Base-by-base conservation (phyloP, 2,329 filamentous ascomycete genomes). In the Blastomyces parvus region DNA sequence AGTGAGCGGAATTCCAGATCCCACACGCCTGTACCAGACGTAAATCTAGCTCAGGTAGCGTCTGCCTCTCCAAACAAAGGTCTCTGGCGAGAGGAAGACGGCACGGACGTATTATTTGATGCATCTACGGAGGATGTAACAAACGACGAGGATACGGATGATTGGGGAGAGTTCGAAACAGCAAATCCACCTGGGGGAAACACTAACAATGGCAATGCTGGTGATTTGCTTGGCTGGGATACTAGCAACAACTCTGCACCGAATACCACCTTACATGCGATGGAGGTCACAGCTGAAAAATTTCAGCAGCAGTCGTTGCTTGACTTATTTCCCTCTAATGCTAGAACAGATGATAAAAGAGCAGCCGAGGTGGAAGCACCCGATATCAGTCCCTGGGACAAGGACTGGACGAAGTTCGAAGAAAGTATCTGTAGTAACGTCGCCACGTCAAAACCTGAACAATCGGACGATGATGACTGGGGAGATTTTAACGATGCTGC, bases 21-120 rank as follows among this genome's bases (percentile, higher is more conserved):
- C 17, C 36, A 46, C 11, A 36, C 22, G n/a, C 46, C n/a, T 19
- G 19, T 19, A 4, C n/a, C 60, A 25, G 19, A 46, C 13, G 7
- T 22, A 62, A 44, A 44, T 3, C 17, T 19, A 62, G n/a, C 38
- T 22, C 58, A 30, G 42, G 19, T 58, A 40, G 33, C n/a, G 13
- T 42, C 36, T 25, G 7, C 22, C 13, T 5, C 22, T 19, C 22
- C 42, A 59, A 33, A n/a, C 27, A 55, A 58, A 30, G 9, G 9
- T 22, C 42, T 61, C 25, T 42, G 48, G 40, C 48, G 59, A 30
- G 48, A 59, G 17, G 58, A 61, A 55, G 42, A 38, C n/a, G 59
- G 58, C 14, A 33, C 48, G 19, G 82, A 85, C 66, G 81, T 90
- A 3, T 76, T 90, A 2, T 90, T 90, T 71, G 87, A 90, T 73